These are phyloP conservation scores for Pyrenophora seminiperda DNA, from an alignment of 2,329 filamentous ascomycete species.

Conservation along the genomic window DNA sequence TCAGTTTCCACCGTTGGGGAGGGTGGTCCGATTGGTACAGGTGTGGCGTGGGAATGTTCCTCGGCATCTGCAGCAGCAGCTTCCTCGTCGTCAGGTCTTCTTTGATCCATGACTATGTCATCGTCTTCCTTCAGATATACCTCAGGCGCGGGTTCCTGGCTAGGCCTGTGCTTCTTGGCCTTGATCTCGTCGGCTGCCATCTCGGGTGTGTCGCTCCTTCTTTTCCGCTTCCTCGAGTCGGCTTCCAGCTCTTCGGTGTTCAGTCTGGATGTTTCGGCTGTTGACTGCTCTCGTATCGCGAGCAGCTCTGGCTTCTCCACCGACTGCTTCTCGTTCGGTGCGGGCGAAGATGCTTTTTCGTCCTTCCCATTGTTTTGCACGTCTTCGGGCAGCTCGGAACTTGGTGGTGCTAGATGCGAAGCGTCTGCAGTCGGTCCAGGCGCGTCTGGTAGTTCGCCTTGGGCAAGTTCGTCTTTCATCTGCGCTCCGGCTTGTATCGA, in stretches of 20 bases:
- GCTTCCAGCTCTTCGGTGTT: slow-evolving; percentile 47
- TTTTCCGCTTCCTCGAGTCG: slow-evolving; percentile 50
- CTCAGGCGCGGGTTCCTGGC: slow-evolving; percentile 39
- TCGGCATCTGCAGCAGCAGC: slow-evolving; percentile 14
- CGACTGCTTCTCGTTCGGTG: slow-evolving; percentile 35
- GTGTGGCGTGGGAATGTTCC: slow-evolving; percentile 6
- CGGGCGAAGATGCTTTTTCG: slow-evolving; percentile 28
- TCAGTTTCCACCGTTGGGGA: slow-evolving; percentile 11
- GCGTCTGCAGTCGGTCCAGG: slow-evolving; percentile 33
- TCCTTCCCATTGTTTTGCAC: slow-evolving; percentile 7
- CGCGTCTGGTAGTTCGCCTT: slow-evolving; percentile 25
- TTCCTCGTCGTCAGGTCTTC: slow-evolving; percentile 25
- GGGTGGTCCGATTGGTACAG: slow-evolving; percentile 3
- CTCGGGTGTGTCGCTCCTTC: slow-evolving; percentile 49
- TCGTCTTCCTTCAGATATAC: slow-evolving; percentile 39
- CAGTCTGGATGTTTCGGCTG: slow-evolving; percentile 40
- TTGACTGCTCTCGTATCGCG: slow-evolving; percentile 33
- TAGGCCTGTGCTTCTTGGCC: slow-evolving; percentile 52
- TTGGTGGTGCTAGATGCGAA: slow-evolving; percentile 18
- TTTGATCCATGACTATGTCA: slow-evolving; percentile 41
- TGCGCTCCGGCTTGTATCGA: slow-evolving; percentile 18
- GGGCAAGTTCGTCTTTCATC: slow-evolving; percentile 3
- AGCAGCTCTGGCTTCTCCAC: slow-evolving; percentile 40
- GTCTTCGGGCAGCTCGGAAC: slow-evolving; percentile 4
- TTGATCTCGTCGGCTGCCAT: slow-evolving; percentile 43